A percentile compares a stretch with the other conserved stretches of the same genome.
These are phyloP conservation scores for Diphasiastrum complanatum DNA, from an alignment of 83 land plant genomes.

Conservation along the genomic window DNA sequence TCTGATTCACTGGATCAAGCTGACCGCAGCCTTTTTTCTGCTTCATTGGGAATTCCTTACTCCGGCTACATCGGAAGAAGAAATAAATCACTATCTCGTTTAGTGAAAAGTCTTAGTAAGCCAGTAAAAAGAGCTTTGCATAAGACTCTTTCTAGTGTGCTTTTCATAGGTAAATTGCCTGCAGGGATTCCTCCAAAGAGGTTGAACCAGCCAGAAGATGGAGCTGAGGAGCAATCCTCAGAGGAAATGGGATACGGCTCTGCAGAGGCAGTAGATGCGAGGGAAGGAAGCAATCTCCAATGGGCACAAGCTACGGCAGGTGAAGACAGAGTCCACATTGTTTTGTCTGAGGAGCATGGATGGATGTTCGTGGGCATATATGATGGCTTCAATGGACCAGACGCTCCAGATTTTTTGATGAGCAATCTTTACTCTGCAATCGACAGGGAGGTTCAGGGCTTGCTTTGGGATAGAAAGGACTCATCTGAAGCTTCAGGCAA, in stretches of 20 bases:
- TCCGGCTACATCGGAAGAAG: conserved; percentile 27
- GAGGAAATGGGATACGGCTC: conserved; percentile 18
- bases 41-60: conserved; percentile 30
- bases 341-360: conserved; percentile 88
- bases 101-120: conserved; percentile 47
- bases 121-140: conserved; percentile 44
- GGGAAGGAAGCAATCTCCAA: conserved; percentile 57
- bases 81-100: conserved; percentile 30
- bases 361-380: conserved; percentile 98
- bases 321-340: conserved; percentile 94
- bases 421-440: conserved; percentile 77
- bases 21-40: conserved; percentile 41
- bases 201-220: conserved; percentile 23
- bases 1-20: conserved; percentile 65
- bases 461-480: conserved; percentile 63
- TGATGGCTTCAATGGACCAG: conserved; percentile 97
- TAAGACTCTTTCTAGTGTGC: conserved; percentile 34
- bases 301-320: conserved; percentile 99
- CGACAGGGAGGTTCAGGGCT: conserved; percentile 68
- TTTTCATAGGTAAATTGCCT: conserved; percentile 33
- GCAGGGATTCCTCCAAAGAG: conserved; percentile 39
- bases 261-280: conserved; percentile 35
- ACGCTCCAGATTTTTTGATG: conserved; percentile 89
- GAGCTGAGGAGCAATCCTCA: conserved; percentile 26
- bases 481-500: conserved; percentile 18